These are phyloP conservation scores for Telfairia occidentalis DNA, from an alignment of 331 rosid species.

Conservation along the genomic window DNA sequence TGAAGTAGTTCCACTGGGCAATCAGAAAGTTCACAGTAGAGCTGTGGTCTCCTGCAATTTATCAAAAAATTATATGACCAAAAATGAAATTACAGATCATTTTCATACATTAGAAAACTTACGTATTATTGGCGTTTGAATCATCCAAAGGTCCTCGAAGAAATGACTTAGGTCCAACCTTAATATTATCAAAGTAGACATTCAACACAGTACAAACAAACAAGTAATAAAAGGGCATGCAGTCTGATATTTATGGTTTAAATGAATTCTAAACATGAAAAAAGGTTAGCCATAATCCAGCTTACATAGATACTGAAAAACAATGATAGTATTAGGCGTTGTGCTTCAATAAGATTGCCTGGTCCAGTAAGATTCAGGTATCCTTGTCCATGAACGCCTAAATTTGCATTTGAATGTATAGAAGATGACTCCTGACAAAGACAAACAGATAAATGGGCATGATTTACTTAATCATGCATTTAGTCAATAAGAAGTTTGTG, in stretches of 20 bases:
- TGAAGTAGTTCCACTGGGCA: conserved; percentile 84
- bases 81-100: conserved; percentile 6
- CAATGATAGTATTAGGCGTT: conserved; percentile 65
- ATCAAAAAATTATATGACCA: neutral
- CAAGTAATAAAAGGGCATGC: neutral
- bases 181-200: conserved; percentile 27
- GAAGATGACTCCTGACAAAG: conserved; percentile 69
- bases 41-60: conserved; percentile 46
- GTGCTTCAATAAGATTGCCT: conserved; percentile 90
- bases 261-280: neutral
- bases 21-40: conserved; percentile 61
- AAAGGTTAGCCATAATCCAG: conserved; percentile 8
- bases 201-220: conserved; percentile 7
- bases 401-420: conserved; percentile 83
- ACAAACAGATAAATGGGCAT: conserved; percentile 13
- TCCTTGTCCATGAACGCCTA: conserved; percentile 99
- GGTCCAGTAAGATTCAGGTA: conserved; percentile 83
- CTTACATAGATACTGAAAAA: conserved; percentile 72
- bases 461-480: conserved; percentile 6
- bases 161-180: conserved; percentile 86
- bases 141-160: conserved; percentile 74
- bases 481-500: conserved; percentile 14
- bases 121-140: conserved; percentile 32
- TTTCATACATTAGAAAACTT: conserved; percentile 23
- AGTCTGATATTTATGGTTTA: neutral